Percentiles rank a stretch among this genome's conserved stretches.
Evolutionary conservation across 148 eudicot species (phyloP).

Genomic region (Silene conica): DNA sequence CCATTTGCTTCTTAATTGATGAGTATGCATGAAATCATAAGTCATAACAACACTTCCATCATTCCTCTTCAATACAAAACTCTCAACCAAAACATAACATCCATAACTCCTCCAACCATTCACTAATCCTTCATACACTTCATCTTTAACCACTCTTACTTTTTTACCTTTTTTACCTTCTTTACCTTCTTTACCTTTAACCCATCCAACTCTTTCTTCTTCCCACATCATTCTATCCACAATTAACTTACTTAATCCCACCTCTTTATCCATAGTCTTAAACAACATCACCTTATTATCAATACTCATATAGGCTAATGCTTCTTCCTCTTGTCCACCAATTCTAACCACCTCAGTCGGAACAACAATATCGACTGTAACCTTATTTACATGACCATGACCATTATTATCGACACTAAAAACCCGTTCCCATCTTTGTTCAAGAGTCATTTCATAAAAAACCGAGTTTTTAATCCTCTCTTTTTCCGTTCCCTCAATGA

Average conservation of each 20-base stretch:
- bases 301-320: constrained; percentile 14
- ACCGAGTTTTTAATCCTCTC: constrained; percentile 42
- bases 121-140: constrained; percentile 36
- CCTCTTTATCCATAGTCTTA: constrained; percentile 6
- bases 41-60: constrained; percentile 56
- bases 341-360: constrained; percentile 37
- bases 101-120: constrained; percentile 50
- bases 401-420: constrained; percentile 30
- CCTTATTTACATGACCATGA: constrained; percentile 18
- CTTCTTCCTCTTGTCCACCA: constrained; percentile 31
- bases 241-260: constrained; percentile 54
- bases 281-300: constrained; percentile 43
- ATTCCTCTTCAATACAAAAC: constrained; percentile 61
- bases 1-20: constrained; percentile 56
- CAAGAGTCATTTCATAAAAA: constrained; percentile 63
- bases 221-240: constrained; percentile 73
- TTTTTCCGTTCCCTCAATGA: constrained; percentile 39
- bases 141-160: constrained; percentile 38
- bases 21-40: constrained; percentile 60
- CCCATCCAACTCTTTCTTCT: constrained; percentile 56
- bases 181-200: constrained; percentile 21
- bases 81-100: constrained; percentile 70
- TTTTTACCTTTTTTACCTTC: too few species aligned
- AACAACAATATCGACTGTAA: constrained; percentile 35
- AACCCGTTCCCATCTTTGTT: constrained; percentile 68